Base-by-base conservation (phyloP, 169 alveolate genomes). In the Babesia ovis region DNA sequence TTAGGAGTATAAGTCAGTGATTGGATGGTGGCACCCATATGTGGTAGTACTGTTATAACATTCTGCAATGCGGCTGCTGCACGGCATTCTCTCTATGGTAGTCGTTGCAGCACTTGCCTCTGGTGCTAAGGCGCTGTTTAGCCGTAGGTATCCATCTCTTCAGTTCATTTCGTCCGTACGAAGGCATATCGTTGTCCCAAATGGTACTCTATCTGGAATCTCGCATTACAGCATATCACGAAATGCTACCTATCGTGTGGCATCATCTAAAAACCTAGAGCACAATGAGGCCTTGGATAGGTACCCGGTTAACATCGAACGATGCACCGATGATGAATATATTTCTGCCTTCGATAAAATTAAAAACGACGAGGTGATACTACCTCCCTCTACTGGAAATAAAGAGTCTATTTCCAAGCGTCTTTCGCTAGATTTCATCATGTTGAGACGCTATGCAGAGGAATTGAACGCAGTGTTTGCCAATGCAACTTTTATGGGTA, bases 401-500 rank as follows among this genome's bases (percentile, higher is more conserved):
- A 31, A 43, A 31, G 42, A 50, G 25, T 1, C 45, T 20, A 18
- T 12, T 11, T 1, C 42, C 4, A 64, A 64, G 35, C 29, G 20
- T 1, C 46, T 64, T 9, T 23, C 74, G 48, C 18, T 64, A 8
- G 74, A 64, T 8, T 64, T 64, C 22, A 54, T 50, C 27, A 64
- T 64, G 74, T 48, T 64, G 39, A 20, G 61, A n/a, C 45, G 29
- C 20, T 77, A 77, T 35, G 68, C 68, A n/a, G 53, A 66, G 35
- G 86, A 77, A 60, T 45, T 77, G 42, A 42, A 77, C 31, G 58
- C 45, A 6, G 74, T 77, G 41, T 43, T 77, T 22, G 39, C 29
- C 34, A 77, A 67, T 16, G 79, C 86, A 12, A 42, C 86, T 25
- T 77, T 77, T 43, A 69, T 55, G 5, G 86, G 86, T 0, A 58